These are phyloP conservation scores for Pseudocercospora ulei DNA, from an alignment of 2,329 filamentous ascomycete species.

Conservation along the genomic window DNA sequence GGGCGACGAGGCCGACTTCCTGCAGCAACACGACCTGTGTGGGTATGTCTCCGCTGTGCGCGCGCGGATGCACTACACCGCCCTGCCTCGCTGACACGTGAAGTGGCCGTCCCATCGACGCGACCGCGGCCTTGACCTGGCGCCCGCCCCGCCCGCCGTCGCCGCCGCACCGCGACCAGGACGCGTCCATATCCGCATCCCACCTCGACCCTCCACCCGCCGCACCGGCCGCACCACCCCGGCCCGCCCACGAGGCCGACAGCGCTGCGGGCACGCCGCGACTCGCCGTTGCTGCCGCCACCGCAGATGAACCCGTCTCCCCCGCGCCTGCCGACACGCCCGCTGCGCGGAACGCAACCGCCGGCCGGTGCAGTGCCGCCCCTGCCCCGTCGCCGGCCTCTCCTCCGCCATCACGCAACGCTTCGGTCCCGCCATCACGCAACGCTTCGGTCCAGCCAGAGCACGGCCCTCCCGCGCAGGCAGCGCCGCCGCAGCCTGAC, in stretches of 20 bases:
- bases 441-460: slow-evolving; percentile 13
- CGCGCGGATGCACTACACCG: slow-evolving; percentile 8
- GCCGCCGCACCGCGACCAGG: slow-evolving; percentile 27
- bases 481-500: slow-evolving; percentile 26
- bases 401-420: too few species aligned
- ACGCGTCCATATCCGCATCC: slow-evolving; percentile 25
- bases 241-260: slow-evolving; percentile 8
- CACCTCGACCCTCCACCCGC: slow-evolving; percentile 21
- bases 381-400: background rate
- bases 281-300: slow-evolving; percentile 16
- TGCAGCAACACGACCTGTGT: slow-evolving; percentile 14
- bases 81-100: slow-evolving; percentile 12
- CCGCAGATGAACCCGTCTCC: slow-evolving; percentile 9
- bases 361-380: background rate
- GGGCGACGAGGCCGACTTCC: slow-evolving; percentile 15
- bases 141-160: slow-evolving; percentile 36
- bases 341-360: slow-evolving; percentile 7
- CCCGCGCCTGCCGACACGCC: slow-evolving; percentile 12
- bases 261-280: slow-evolving; percentile 17
- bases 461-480: slow-evolving; percentile 15
- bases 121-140: slow-evolving; percentile 36
- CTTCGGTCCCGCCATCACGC: slow-evolving; percentile 9
- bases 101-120: slow-evolving; percentile 51
- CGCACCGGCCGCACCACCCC: slow-evolving; percentile 16
- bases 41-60: slow-evolving; percentile 10